Evolutionary conservation across 345 rosid genomes (phyloP), one percentile per base, ranked within the genome.

Genomic region (Acer negundo): DNA sequence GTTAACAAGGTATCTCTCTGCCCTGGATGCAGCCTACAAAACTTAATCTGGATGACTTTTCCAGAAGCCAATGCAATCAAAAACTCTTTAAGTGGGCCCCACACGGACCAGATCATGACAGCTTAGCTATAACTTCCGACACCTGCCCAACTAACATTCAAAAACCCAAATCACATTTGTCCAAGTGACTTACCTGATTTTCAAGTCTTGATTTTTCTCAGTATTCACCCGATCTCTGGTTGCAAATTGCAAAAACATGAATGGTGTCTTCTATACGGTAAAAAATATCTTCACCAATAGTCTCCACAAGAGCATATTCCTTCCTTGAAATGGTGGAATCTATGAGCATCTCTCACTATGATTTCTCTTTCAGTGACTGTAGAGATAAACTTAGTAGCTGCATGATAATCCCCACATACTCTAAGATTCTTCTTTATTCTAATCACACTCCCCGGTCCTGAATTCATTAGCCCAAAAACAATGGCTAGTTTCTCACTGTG

Each of bases 401-500:
- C 62, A 63, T 83, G 85, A 49, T 86, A 85, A 72, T 85, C 82
- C 0, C 84, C 69, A 47, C 86, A 87, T 47, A 79, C 85, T 72
- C 82, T 84, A 19, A 85, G 90, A 76, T 85, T 87, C 80, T 87
- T 87, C 69, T 77, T 83, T 22, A 83, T 82, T 35, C 79, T 62
- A 58, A 85, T 62, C 2, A 73, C 53, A 24, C 80, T 81, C 59
- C 88, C 83, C 13, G 79, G 46, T 24, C 75, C 72, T 24, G 80
- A 76, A 67, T 80, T 85, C 47, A 87, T 40, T 20, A 81, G 76
- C 49, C 88, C 84, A 6, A 85, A 69, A 19, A 78, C 82, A 24
- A 85, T 83, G 8, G 90, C 85, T 62, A 83, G 75, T 75, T 87
- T 87, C 82, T 81, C 88, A 59, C 86, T 80, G 70, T 85, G 88